Percentiles rank a stretch among this genome's conserved stretches.
Conservation (phyloP, 2,329 filamentous ascomycete species). For the Simplicillium sp. region DNA sequence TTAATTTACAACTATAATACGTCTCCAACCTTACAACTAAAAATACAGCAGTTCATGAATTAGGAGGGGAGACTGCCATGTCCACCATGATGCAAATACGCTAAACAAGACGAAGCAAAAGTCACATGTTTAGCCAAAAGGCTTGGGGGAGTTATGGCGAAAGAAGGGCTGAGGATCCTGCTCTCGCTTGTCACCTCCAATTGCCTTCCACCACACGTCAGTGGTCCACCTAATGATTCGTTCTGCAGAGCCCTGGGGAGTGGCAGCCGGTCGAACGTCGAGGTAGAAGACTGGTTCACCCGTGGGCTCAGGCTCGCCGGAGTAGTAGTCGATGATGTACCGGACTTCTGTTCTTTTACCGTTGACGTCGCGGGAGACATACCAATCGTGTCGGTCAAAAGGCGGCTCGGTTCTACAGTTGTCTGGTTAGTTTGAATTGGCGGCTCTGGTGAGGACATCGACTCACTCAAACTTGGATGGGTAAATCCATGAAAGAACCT, state of each 20-base stretch:
- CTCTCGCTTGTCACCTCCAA: slow-evolving; percentile 57
- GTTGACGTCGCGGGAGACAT: slow-evolving; percentile 62
- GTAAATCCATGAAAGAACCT: slow-evolving; percentile 69
- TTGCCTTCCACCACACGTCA: slow-evolving; percentile 88
- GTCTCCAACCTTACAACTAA: neutral
- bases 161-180: slow-evolving; percentile 25
- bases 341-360: slow-evolving; percentile 68
- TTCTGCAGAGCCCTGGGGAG: slow-evolving; percentile 71
- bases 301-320: slow-evolving; percentile 67
- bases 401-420: slow-evolving; percentile 62
- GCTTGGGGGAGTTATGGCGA: slow-evolving; percentile 11
- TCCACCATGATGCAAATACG: slow-evolving; percentile 1
- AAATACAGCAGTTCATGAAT: slow-evolving; percentile 5
- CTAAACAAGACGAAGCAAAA: neutral
- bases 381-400: slow-evolving; percentile 98
- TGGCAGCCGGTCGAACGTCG: slow-evolving; percentile 84
- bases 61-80: neutral
- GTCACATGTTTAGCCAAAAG: slow-evolving; percentile 2
- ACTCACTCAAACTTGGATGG: slow-evolving; percentile 69
- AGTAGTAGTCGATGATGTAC: slow-evolving; percentile 97
- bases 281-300: slow-evolving; percentile 94
- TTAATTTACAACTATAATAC: neutral
- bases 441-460: neutral
- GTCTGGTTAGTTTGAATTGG: slow-evolving; percentile 8
- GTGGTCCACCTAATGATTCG: slow-evolving; percentile 81